Percentiles rank a stretch among this genome's conserved stretches.
Conservation (phyloP, 192 early-diverging fungal species). For the Phycomyces nitens region DNA sequence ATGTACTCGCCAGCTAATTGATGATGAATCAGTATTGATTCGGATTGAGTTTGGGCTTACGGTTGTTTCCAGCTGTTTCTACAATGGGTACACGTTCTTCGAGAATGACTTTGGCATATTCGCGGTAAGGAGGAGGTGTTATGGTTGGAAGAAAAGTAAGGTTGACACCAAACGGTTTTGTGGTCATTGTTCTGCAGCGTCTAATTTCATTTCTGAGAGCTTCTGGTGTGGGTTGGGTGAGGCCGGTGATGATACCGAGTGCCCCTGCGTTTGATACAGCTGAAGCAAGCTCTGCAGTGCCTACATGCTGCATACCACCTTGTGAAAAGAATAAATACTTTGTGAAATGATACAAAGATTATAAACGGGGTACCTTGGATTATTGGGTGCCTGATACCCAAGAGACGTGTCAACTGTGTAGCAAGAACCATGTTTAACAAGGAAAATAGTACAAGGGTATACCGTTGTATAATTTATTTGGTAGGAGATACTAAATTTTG, state of each 20-base stretch:
- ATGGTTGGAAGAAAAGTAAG: constrained; percentile 76
- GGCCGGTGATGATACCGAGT: constrained; percentile 65
- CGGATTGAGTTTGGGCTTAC: constrained; percentile 19
- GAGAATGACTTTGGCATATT: constrained; percentile 70
- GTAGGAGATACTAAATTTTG: too few species aligned
- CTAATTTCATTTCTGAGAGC: constrained; percentile 64
- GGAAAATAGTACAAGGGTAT: constrained; percentile 3
- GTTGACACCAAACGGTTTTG: constrained; percentile 81
- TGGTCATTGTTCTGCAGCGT: constrained; percentile 68
- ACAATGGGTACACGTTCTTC: constrained; percentile 75
- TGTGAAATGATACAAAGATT: background rate
- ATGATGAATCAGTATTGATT: background rate
- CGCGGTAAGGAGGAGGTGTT: constrained; percentile 71
- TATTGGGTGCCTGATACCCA: constrained; percentile 72
- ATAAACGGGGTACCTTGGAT: constrained; percentile 49
- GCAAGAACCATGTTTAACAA: constrained; percentile 49
- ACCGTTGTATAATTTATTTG: too few species aligned
- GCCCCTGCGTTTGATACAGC: constrained; percentile 81
- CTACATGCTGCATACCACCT: constrained; percentile 72
- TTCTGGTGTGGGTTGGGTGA: constrained; percentile 82
- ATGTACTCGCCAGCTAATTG: constrained; percentile 56
- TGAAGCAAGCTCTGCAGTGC: constrained; percentile 48
- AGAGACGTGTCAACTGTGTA: constrained; percentile 59
- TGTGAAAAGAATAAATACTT: background rate
- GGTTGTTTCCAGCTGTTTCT: constrained; percentile 84